Conservation (phyloP, 306 rosid genomes). For the Coriaria nepalensis region DNA sequence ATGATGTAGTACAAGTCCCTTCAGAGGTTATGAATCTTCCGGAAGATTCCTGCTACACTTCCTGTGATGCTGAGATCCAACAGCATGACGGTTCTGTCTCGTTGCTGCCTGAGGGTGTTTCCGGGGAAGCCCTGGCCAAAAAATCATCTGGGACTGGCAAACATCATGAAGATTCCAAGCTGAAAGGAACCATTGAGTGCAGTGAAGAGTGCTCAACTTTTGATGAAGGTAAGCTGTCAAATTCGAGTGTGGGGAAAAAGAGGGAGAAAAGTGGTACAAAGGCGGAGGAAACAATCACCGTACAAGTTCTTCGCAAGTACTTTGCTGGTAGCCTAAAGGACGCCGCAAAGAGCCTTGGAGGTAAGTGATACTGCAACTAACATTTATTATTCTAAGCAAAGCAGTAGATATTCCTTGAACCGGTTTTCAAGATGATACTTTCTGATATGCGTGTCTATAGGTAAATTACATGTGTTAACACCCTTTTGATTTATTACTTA, state of each 20-base stretch:
- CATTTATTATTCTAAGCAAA: too few relatives aligned
- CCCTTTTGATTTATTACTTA: conserved; percentile 1
- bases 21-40: conserved; percentile 10
- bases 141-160: conserved; percentile 28
- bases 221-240: conserved; percentile 38
- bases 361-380: conserved; percentile 22
- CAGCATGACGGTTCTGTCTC: conserved; percentile 23
- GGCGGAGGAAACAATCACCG: conserved; percentile 73
- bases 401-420: too few relatives aligned
- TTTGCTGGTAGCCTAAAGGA: conserved; percentile 93
- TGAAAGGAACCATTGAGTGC: conserved; percentile 25
- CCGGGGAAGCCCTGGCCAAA: conserved; percentile 16
- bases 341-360: conserved; percentile 97
- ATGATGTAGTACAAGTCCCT: conserved; percentile 18
- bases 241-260: conserved; percentile 26
- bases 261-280: conserved; percentile 65
- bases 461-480: too few relatives aligned
- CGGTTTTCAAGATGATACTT: too few relatives aligned
- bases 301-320: conserved; percentile 72
- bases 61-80: conserved; percentile 18
- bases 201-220: conserved; percentile 32
- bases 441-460: too few relatives aligned
- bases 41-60: conserved; percentile 3
- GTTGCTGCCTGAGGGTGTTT: conserved; percentile 17
- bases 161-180: conserved; percentile 17